Conservation (phyloP, 345 rosid genomes). For the Ceriops tagal region DNA sequence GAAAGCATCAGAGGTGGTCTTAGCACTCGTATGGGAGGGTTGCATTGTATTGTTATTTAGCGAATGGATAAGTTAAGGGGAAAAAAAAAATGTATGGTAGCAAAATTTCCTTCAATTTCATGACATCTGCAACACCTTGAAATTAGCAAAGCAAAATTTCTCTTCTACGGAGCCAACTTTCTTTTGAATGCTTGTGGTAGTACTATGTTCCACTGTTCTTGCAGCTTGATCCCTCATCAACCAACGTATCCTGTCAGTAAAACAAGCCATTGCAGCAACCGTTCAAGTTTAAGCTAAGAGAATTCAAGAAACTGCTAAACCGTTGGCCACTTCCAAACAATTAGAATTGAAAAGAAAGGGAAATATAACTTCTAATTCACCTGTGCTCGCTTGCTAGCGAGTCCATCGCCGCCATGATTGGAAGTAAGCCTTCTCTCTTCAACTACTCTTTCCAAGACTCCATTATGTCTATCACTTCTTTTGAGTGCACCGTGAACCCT, state of each 20-base stretch:
- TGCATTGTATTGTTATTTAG: not conserved
- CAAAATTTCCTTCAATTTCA: not conserved
- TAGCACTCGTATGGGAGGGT: too few species aligned
- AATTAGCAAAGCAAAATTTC: not conserved
- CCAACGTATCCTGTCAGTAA: constrained; percentile 14
- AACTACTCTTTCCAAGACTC: constrained; percentile 30
- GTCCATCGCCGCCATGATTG: constrained; percentile 9
- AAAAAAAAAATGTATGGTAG: too few species aligned
- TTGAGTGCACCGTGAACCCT: constrained; percentile 20
- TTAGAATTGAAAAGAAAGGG: not conserved
- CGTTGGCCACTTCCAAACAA: not conserved
- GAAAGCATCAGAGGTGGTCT: not conserved
- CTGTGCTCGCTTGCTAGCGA: constrained; percentile 22
- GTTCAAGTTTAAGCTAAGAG: too few species aligned
- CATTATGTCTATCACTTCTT: constrained; percentile 24
- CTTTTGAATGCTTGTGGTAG: not conserved
- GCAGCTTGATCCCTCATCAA: not conserved
- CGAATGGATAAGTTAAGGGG: not conserved
- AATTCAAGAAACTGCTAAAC: too few species aligned
- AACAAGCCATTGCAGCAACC: not conserved
- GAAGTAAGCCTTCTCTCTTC: constrained; percentile 37
- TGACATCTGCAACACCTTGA: not conserved
- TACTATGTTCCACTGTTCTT: not conserved
- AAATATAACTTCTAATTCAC: constrained; percentile 12
- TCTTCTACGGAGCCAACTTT: not conserved